A percentile compares a stretch with the other conserved stretches of the same genome.
phyloP scores from a whole-genome alignment of 108 stramenopile genomes.

The Skeletonema costatum region DNA sequence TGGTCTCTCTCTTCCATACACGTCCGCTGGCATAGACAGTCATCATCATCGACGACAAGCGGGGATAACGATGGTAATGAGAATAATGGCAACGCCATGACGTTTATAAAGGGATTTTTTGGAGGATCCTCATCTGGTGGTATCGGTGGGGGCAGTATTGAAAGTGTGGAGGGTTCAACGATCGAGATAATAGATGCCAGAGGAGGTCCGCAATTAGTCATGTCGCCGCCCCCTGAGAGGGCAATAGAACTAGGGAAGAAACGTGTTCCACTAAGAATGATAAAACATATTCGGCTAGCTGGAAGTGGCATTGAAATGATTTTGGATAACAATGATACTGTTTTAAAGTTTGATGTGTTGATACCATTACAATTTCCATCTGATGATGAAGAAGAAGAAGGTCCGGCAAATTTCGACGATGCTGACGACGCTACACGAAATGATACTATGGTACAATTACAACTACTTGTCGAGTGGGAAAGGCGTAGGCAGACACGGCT shows the following conservation, averaged over 20 bases:
- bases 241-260: neutral
- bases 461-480: constrained; percentile 78
- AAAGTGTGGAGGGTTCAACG: constrained; percentile 9
- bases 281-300: constrained; percentile 18
- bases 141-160: constrained; percentile 3
- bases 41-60: neutral
- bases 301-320: constrained; percentile 10
- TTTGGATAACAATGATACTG: constrained; percentile 8
- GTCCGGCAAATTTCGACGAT: constrained; percentile 24
- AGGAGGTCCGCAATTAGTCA: constrained; percentile 54
- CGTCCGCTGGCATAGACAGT: constrained; percentile 53
- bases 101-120: constrained; percentile 58
- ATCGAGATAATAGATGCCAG: constrained; percentile 49
- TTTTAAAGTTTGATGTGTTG: constrained; percentile 19
- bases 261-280: constrained; percentile 16
- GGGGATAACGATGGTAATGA: neutral
- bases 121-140: constrained; percentile 6
- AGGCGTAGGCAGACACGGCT: constrained; percentile 52
- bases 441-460: constrained; percentile 51
- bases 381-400: constrained; percentile 18
- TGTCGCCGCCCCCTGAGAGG: constrained; percentile 26
- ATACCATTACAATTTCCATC: constrained; percentile 5
- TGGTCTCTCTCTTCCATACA: constrained; percentile 48
- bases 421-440: constrained; percentile 46
- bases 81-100: neutral